phyloP scores from a whole-genome alignment of 306 rosid genomes.

The Herpetospermum pedunculosum region DNA sequence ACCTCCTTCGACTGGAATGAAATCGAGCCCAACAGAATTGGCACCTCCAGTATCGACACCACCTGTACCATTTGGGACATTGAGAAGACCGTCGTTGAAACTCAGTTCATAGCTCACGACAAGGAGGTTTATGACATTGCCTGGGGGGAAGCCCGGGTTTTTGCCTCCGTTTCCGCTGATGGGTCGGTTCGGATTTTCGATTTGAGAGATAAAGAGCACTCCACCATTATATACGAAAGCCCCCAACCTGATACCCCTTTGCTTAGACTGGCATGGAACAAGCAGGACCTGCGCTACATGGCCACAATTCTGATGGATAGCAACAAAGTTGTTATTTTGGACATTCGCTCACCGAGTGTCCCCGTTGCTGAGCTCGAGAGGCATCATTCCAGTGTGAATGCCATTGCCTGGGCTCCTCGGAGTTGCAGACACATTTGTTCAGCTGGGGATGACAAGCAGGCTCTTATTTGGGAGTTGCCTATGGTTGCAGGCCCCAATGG shows the following conservation, averaged over 20 bases:
- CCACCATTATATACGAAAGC: conserved; percentile 89
- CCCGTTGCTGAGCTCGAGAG: conserved; percentile 95
- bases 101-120: conserved; percentile 96
- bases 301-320: conserved; percentile 88
- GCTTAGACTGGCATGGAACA: conserved; percentile 93
- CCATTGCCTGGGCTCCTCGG: conserved; percentile 73
- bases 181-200: conserved; percentile 90
- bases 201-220: conserved; percentile 81
- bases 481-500: conserved; percentile 65
- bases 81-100: conserved; percentile 64
- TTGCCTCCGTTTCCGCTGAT: conserved; percentile 92
- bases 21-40: conserved; percentile 66
- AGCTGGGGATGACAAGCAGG: conserved; percentile 78
- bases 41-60: conserved; percentile 89
- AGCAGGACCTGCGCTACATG: conserved; percentile 89
- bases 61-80: conserved; percentile 94
- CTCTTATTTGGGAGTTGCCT: conserved; percentile 88
- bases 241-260: conserved; percentile 88
- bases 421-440: conserved; percentile 62
- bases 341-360: conserved; percentile 70
- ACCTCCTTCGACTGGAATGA: conserved; percentile 99
- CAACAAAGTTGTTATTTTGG: conserved; percentile 74
- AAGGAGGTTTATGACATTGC: conserved; percentile 89
- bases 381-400: conserved; percentile 53
- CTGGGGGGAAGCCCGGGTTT: conserved; percentile 91